Percentiles rank a stretch among this genome's conserved stretches.
Evolutionary conservation across 495 filamentous ascomycete species (phyloP).

Genomic region (Xylaria venustula): DNA sequence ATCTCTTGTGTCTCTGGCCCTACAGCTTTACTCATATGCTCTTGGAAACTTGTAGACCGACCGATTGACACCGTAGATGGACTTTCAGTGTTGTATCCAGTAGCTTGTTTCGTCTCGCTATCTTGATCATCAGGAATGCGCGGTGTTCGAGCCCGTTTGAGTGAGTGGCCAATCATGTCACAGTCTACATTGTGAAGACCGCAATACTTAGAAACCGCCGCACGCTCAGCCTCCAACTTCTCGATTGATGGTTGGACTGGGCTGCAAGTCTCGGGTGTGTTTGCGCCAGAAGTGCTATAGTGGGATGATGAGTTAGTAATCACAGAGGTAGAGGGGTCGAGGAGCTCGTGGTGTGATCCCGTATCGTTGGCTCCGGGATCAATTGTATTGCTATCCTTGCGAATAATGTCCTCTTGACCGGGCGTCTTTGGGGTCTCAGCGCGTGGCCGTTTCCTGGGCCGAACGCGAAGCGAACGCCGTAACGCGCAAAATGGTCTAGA

Average conservation of each 20-base stretch:
- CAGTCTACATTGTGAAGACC: not conserved
- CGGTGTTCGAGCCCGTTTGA: too few relatives aligned
- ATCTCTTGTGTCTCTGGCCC: conserved; percentile 19
- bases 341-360: not conserved
- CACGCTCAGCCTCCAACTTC: not conserved
- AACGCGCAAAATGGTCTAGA: not conserved
- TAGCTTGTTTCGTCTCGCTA: too few relatives aligned
- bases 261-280: conserved; percentile 42
- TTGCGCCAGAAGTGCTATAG: conserved; percentile 21
- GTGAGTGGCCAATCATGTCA: not conserved
- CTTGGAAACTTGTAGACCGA: too few relatives aligned
- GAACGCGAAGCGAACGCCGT: not conserved
- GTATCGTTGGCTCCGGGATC: conserved; percentile 22
- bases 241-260: not conserved
- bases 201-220: not conserved
- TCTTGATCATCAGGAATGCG: too few relatives aligned
- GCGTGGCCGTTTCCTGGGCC: too few relatives aligned
- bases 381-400: conserved; percentile 44
- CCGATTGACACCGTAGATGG: too few relatives aligned
- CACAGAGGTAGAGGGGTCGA: not conserved
- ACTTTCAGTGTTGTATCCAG: too few relatives aligned
- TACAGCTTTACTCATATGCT: not conserved
- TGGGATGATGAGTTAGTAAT: conserved; percentile 4
- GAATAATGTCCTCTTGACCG: conserved; percentile 40
- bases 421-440: conserved; percentile 3